Base-by-base conservation (phyloP, 441 rosid species). In the Aquilaria agallochum region DNA sequence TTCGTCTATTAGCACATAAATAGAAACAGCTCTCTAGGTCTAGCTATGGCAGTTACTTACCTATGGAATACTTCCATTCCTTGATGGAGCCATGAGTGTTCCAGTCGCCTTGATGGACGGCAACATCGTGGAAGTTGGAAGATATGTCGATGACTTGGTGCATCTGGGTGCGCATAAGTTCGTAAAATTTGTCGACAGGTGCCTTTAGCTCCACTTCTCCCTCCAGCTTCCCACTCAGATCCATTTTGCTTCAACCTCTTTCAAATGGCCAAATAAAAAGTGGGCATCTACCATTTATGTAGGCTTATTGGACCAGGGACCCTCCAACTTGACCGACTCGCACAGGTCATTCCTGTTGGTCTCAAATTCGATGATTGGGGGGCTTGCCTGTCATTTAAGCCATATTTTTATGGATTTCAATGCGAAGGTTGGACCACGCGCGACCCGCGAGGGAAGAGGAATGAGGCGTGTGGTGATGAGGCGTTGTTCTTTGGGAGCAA, bases 81-180 rank as follows among this genome's bases (percentile, higher is more conserved):
- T 66, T 69, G 59, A 74, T 11, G 30, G 68, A 69, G 55, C 77
- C 82, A n/a, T 42, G 54, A 59, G 71, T 50, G 15, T 58, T 55
- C 74, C 71, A 72, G 31, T 68, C 74, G 42, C 84, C 84, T 57
- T 80, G 70, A 31, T 67, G 78, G n/a, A 65, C 34, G n/a, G 60
- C 33, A 6, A 76, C 77, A 0, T 50, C 56, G 27, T 72, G 60
- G 12, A 44, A 13, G 5, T n/a, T n/a, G 20, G 78, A 55, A 12
- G 66, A 31, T 13, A 69, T 68, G 9, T 42, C 54, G n/a, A 78
- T 72, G 13, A 74, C 47, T 4, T 66, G 59, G 57, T 73, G 72
- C 20, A 65, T 31, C 33, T 62, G 40, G 5, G 31, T 8, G 63
- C 59, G 67, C 58, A 55, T 63, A 11, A 64, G n/a, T 5, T 34